phyloP scores from a whole-genome alignment of 164 flowering plant species.

The Brasenia schreberi region DNA sequence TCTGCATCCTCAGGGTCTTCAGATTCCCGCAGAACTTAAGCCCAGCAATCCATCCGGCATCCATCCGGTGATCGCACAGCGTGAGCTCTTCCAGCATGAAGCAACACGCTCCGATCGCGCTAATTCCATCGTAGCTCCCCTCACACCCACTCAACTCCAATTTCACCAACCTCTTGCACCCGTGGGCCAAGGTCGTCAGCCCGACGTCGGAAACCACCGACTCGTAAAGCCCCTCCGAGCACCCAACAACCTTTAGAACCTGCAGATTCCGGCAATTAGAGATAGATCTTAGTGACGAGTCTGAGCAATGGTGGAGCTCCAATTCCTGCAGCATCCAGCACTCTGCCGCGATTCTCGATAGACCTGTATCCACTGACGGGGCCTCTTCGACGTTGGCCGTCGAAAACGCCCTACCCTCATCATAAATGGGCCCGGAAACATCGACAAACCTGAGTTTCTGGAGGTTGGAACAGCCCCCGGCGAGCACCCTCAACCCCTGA shows the following conservation, averaged over 20 bases:
- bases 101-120: constrained; percentile 85
- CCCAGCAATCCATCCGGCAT: constrained; percentile 80
- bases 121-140: constrained; percentile 92
- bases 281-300: constrained; percentile 48
- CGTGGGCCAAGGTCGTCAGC: constrained; percentile 80
- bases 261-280: constrained; percentile 64
- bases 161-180: constrained; percentile 76
- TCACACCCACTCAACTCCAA: constrained; percentile 82
- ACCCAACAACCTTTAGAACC: constrained; percentile 55
- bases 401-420: constrained; percentile 1
- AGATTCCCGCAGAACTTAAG: constrained; percentile 66
- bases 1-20: constrained; percentile 65
- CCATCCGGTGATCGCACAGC: constrained; percentile 63
- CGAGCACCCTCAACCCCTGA: constrained; percentile 40
- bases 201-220: constrained; percentile 72
- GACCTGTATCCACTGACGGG: constrained; percentile 42
- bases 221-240: constrained; percentile 45
- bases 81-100: constrained; percentile 83
- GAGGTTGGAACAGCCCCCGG: constrained; percentile 61
- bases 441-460: constrained; percentile 43
- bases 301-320: constrained; percentile 70
- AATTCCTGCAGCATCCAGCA: constrained; percentile 72
- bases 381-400: background rate
- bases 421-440: background rate
- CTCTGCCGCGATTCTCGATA: constrained; percentile 51